Conservation (phyloP, 768 basidiomycete species). For the Paxillus rubicundulus region DNA sequence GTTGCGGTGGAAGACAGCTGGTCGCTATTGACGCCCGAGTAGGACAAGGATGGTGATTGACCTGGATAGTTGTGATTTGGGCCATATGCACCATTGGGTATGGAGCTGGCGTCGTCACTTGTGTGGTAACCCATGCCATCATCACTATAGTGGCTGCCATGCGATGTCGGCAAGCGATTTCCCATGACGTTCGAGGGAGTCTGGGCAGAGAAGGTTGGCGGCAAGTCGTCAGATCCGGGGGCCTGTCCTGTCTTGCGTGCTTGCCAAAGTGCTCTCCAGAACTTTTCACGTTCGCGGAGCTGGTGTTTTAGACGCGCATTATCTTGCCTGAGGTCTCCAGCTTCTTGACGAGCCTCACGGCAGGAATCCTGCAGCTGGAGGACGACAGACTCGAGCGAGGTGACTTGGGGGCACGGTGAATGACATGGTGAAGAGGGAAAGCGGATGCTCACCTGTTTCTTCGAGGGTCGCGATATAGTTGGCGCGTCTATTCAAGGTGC, state of each 20-base stretch:
- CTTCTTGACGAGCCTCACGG: slow-evolving; percentile 61
- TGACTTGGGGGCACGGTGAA: slow-evolving; percentile 47
- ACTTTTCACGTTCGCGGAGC: slow-evolving; percentile 68
- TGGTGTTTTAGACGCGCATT: slow-evolving; percentile 63
- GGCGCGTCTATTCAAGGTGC: slow-evolving; percentile 45
- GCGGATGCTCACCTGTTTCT: slow-evolving; percentile 56
- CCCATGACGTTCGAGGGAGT: slow-evolving; percentile 31
- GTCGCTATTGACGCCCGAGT: slow-evolving; percentile 32
- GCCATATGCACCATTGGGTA: slow-evolving; percentile 46
- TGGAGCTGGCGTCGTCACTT: slow-evolving; percentile 43
- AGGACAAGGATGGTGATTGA: slow-evolving; percentile 49
- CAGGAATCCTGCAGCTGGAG: slow-evolving; percentile 80
- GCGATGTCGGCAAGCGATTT: slow-evolving; percentile 40
- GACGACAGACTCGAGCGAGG: slow-evolving; percentile 81
- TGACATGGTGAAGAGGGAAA: slow-evolving; percentile 1
- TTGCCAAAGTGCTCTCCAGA: slow-evolving; percentile 69
- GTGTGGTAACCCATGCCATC: slow-evolving; percentile 49
- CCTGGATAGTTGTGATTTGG: slow-evolving; percentile 39
- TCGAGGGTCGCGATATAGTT: slow-evolving; percentile 88
- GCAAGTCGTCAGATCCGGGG: slow-evolving; percentile 51
- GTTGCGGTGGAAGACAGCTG: slow-evolving; percentile 24
- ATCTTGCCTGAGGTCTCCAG: slow-evolving; percentile 61
- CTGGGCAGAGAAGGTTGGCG: slow-evolving; percentile 41
- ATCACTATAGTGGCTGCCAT: slow-evolving; percentile 36
- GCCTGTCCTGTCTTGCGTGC: slow-evolving; percentile 56